These are phyloP conservation scores for Xylariaceae sp. DNA, from an alignment of 2,329 filamentous ascomycete genomes.

Conservation along the genomic window DNA sequence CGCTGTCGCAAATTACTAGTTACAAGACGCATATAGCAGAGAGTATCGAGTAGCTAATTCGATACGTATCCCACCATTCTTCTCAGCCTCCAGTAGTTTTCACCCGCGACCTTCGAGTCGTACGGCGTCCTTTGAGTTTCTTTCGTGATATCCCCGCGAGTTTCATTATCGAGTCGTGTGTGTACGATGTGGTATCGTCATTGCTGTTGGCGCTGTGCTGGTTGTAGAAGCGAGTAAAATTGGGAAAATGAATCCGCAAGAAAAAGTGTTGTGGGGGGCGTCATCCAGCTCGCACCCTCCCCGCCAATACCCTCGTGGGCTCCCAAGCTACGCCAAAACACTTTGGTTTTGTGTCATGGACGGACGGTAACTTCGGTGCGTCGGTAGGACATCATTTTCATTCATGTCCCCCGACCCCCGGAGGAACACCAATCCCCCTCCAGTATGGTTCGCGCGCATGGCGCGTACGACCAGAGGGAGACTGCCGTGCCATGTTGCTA, in stretches of 20 bases:
- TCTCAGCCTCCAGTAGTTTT: slow-evolving; percentile 23
- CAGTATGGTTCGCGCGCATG: slow-evolving; percentile 9
- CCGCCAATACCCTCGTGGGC: not conserved
- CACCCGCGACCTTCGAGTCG: slow-evolving; percentile 9
- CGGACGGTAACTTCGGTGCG: slow-evolving; percentile 7
- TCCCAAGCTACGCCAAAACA: not conserved
- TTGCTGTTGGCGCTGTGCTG: slow-evolving; percentile 3
- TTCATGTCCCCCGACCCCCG: slow-evolving; percentile 19
- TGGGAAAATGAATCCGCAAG: slow-evolving; percentile 1
- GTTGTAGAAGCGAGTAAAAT: slow-evolving; percentile 8
- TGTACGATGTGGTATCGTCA: slow-evolving; percentile 8
- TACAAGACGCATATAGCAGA: slow-evolving; percentile 12
- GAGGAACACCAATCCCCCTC: slow-evolving; percentile 19
- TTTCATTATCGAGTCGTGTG: slow-evolving; percentile 23
- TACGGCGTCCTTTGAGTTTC: slow-evolving; percentile 16
- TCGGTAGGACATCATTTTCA: slow-evolving; percentile 31
- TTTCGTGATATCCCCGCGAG: slow-evolving; percentile 13
- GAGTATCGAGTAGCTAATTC: slow-evolving; percentile 13
- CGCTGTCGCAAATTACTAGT: slow-evolving; percentile 13
- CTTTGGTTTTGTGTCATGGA: too few species aligned
- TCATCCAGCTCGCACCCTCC: too few species aligned
- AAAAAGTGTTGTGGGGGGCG: not conserved
- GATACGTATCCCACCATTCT: slow-evolving; percentile 1
- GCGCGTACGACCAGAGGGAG: too few species aligned
- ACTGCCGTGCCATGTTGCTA: not conserved